These are phyloP conservation scores for Leccinum variicolor DNA, from an alignment of 768 basidiomycete species.

Conservation along the genomic window DNA sequence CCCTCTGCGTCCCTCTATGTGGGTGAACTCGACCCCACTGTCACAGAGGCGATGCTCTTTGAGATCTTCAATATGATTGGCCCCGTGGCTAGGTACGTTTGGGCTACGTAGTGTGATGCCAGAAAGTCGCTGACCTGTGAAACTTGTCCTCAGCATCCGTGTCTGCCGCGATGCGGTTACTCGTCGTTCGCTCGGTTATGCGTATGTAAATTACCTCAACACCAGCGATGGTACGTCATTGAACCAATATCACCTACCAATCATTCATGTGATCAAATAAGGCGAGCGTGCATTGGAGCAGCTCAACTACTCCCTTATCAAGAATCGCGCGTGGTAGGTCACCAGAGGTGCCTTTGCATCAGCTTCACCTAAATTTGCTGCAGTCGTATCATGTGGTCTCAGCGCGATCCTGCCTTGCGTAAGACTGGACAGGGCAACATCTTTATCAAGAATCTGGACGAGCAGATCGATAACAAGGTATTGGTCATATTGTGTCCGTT, in stretches of 20 bases:
- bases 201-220: constrained; percentile 99
- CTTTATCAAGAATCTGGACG: constrained; percentile 99
- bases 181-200: constrained; percentile 98
- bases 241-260: neutral
- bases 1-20: constrained; percentile 97
- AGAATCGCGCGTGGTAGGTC: constrained; percentile 89
- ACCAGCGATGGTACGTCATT: constrained; percentile 74
- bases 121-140: neutral
- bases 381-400: constrained; percentile 99
- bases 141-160: constrained; percentile 66
- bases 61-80: constrained; percentile 99
- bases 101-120: neutral
- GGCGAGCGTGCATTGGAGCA: constrained; percentile 98
- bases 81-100: constrained; percentile 87
- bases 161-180: constrained; percentile 99
- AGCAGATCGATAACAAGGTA: constrained; percentile 96
- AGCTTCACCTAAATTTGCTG: neutral
- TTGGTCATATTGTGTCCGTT: neutral
- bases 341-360: neutral
- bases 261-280: constrained; percentile 28
- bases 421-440: constrained; percentile 99
- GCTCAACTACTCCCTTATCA: constrained; percentile 99
- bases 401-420: constrained; percentile 98
- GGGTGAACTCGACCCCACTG: constrained; percentile 96
- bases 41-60: constrained; percentile 99